Evolutionary conservation across 768 basidiomycete genomes (phyloP).

Genomic region (Russula vinacea): DNA sequence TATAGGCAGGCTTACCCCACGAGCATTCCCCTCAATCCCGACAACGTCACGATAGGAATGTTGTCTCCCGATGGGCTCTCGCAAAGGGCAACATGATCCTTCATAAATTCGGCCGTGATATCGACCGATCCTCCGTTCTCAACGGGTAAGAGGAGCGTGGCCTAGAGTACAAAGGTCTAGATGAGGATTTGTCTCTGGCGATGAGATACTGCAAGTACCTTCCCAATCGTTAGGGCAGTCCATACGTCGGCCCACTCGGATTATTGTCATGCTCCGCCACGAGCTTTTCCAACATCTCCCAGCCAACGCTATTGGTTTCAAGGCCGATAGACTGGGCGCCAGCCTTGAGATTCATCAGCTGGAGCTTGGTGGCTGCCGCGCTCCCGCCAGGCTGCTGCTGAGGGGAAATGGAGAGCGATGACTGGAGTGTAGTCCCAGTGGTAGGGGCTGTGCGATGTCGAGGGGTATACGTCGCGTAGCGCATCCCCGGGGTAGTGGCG

Average conservation of each 20-base stretch:
- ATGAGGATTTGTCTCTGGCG: neutral
- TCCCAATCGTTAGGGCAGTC: slow-evolving; percentile 58
- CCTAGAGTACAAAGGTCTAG: slow-evolving; percentile 43
- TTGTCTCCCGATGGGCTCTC: slow-evolving; percentile 47
- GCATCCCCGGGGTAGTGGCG: slow-evolving; percentile 36
- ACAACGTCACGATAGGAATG: slow-evolving; percentile 68
- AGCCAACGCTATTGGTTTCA: slow-evolving; percentile 61
- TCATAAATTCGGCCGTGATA: slow-evolving; percentile 71
- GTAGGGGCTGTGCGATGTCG: slow-evolving; percentile 56
- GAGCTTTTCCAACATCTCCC: slow-evolving; percentile 74
- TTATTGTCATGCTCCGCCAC: slow-evolving; percentile 49
- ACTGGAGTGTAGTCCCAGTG: slow-evolving; percentile 43
- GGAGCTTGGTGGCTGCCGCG: slow-evolving; percentile 59
- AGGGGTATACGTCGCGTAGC: slow-evolving; percentile 78
- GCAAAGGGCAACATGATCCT: slow-evolving; percentile 76
- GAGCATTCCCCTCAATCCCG: slow-evolving; percentile 75
- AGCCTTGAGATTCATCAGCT: slow-evolving; percentile 70
- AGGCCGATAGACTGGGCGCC: slow-evolving; percentile 67
- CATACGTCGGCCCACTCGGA: slow-evolving; percentile 70
- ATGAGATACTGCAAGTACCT: slow-evolving; percentile 43
- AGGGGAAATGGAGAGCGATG: slow-evolving; percentile 40
- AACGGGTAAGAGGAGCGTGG: slow-evolving; percentile 74
- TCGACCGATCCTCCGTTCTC: slow-evolving; percentile 52
- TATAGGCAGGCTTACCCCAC: slow-evolving; percentile 50
- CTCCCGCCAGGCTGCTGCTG: slow-evolving; percentile 51